Conservation (phyloP, 129 eudicot species). For the Lactuca saligna region DNA sequence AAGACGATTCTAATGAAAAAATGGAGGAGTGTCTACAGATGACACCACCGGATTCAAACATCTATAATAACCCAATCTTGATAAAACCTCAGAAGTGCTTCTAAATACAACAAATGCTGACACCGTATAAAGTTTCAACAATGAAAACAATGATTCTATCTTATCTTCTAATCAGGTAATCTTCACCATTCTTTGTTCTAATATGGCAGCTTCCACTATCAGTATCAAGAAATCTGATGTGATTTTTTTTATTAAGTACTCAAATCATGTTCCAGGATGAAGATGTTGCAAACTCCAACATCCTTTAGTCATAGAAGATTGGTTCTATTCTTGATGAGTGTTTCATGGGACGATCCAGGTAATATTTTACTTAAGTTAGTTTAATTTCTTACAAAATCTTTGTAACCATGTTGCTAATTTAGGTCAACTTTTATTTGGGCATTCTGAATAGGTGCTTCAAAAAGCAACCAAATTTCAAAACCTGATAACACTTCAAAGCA, state of each 20-base stretch:
- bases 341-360: slow-evolving; percentile 42
- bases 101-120: slow-evolving; percentile 23
- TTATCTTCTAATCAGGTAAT: slow-evolving; percentile 37
- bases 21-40: slow-evolving; percentile 44
- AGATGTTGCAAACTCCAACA: slow-evolving; percentile 46
- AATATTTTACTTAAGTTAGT: slow-evolving; percentile 8
- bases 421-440: slow-evolving; percentile 3
- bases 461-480: slow-evolving; percentile 19
- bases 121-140: slow-evolving; percentile 8
- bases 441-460: slow-evolving; percentile 35
- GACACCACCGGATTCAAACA: slow-evolving; percentile 64
- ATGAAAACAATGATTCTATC: slow-evolving; percentile 7
- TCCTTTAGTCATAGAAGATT: slow-evolving; percentile 74
- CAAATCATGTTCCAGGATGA: slow-evolving; percentile 54
- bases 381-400: not conserved
- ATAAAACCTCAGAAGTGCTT: not conserved
- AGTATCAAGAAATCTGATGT: not conserved
- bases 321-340: slow-evolving; percentile 61
- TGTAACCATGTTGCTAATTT: not conserved
- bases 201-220: not conserved
- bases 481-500: slow-evolving; percentile 32
- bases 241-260: slow-evolving; percentile 38
- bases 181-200: not conserved
- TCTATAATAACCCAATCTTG: slow-evolving; percentile 20
- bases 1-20: slow-evolving; percentile 25